Evolutionary conservation across 148 eudicot genomes (phyloP).

Genomic region (Agrostemma githago): DNA sequence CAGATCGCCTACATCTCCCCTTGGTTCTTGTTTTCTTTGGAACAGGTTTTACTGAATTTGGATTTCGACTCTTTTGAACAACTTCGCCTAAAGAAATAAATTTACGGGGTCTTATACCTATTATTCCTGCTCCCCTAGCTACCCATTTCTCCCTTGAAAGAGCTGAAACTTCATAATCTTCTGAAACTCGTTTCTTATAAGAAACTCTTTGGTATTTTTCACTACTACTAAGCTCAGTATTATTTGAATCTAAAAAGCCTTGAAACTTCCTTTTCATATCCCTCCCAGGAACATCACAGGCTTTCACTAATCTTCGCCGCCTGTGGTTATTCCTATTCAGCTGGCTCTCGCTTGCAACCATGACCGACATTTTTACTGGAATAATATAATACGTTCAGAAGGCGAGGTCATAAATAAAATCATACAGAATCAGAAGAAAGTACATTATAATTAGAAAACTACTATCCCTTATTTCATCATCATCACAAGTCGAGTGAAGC

Average conservation of each 20-base stretch:
- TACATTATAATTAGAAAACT: no score
- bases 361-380: conserved; percentile 26
- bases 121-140: not conserved
- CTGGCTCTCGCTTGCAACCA: conserved; percentile 19
- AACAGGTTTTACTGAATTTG: conserved; percentile 1
- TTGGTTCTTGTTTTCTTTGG: conserved; percentile 17
- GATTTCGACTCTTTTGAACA: conserved; percentile 7
- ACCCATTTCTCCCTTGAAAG: not conserved
- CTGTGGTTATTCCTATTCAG: not conserved
- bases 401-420: not conserved
- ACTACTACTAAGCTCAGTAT: not conserved
- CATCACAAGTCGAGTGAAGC: not conserved
- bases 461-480: not conserved
- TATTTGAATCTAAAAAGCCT: conserved; percentile 9
- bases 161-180: not conserved
- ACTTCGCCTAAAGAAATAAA: not conserved
- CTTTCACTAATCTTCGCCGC: not conserved
- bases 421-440: not conserved
- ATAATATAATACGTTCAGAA: not conserved
- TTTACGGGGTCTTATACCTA: not conserved
- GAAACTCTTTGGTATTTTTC: conserved; percentile 8
- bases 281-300: conserved; percentile 11
- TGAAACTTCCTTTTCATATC: conserved; percentile 13
- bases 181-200: conserved; percentile 2
- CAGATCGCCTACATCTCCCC: not conserved